A percentile compares a stretch with the other conserved stretches of the same genome.
These are phyloP conservation scores for Coniella vitis DNA, from an alignment of 2,329 filamentous ascomycete species.

Conservation along the genomic window DNA sequence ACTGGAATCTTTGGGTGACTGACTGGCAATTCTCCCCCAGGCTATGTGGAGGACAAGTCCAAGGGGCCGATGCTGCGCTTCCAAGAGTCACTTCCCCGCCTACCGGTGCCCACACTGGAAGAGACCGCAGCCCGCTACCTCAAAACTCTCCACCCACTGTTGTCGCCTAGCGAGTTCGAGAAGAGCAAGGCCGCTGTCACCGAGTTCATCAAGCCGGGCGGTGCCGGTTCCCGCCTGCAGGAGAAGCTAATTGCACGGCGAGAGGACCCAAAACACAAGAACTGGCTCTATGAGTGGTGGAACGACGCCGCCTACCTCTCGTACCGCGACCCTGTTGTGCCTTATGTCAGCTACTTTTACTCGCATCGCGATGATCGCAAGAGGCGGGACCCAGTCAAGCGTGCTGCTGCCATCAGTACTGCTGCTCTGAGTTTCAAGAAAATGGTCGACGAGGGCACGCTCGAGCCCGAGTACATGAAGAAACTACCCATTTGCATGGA, in stretches of 20 bases:
- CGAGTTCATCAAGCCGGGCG: slow-evolving; percentile 83
- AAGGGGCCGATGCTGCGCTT: slow-evolving; percentile 79
- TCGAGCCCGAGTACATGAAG: slow-evolving; percentile 99
- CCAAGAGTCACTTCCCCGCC: slow-evolving; percentile 73
- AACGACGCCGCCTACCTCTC: slow-evolving; percentile 87
- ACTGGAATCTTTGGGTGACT: neutral
- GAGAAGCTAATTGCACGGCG: slow-evolving; percentile 75
- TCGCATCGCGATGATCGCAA: slow-evolving; percentile 90
- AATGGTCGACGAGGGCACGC: slow-evolving; percentile 70
- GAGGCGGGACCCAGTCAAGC: slow-evolving; percentile 81
- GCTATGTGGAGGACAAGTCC: slow-evolving; percentile 71
- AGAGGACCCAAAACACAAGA: slow-evolving; percentile 74
- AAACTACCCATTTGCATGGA: slow-evolving; percentile 96
- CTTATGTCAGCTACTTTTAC: slow-evolving; percentile 99
- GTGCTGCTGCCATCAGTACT: slow-evolving; percentile 83
- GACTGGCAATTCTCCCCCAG: slow-evolving; percentile 32
- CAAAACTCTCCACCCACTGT: slow-evolving; percentile 69
- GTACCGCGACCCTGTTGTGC: slow-evolving; percentile 92
- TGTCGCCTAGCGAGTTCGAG: slow-evolving; percentile 62
- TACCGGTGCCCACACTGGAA: slow-evolving; percentile 75
- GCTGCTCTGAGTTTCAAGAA: slow-evolving; percentile 90
- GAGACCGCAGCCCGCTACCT: slow-evolving; percentile 77
- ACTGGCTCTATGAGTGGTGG: slow-evolving; percentile 99
- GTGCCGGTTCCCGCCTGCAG: slow-evolving; percentile 76
- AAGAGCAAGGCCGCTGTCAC: slow-evolving; percentile 75